Conservation (phyloP, 768 basidiomycete genomes). For the Mycena metata region DNA sequence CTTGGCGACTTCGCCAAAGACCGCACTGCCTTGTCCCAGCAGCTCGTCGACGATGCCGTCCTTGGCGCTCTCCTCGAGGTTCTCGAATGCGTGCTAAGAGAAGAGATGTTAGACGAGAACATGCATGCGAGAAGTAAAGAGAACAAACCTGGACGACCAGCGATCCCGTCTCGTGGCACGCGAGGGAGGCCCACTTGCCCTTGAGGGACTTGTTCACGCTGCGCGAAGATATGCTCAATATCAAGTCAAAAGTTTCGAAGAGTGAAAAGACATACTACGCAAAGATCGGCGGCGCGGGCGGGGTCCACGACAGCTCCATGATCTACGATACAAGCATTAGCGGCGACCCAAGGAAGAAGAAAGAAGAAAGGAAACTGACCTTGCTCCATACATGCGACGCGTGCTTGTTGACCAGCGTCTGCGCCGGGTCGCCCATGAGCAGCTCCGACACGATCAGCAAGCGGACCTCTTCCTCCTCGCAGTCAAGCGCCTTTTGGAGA, state of each 20-base stretch:
- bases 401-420: slow-evolving; percentile 91
- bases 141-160: slow-evolving; percentile 82
- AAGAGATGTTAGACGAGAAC: neutral
- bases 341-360: slow-evolving; percentile 19
- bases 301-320: slow-evolving; percentile 91
- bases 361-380: slow-evolving; percentile 53
- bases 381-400: slow-evolving; percentile 95
- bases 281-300: slow-evolving; percentile 90
- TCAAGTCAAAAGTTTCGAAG: slow-evolving; percentile 24
- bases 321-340: slow-evolving; percentile 61
- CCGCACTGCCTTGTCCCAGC: slow-evolving; percentile 75
- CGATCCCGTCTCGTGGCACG: slow-evolving; percentile 92
- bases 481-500: slow-evolving; percentile 90
- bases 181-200: slow-evolving; percentile 90
- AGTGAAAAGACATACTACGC: slow-evolving; percentile 72
- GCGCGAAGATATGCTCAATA: slow-evolving; percentile 3
- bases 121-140: neutral
- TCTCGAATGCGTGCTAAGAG: slow-evolving; percentile 84
- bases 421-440: slow-evolving; percentile 85
- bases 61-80: slow-evolving; percentile 85
- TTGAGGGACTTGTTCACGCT: slow-evolving; percentile 91
- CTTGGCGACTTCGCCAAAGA: slow-evolving; percentile 84
- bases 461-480: slow-evolving; percentile 85
- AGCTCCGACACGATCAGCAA: slow-evolving; percentile 88
- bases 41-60: slow-evolving; percentile 88